Evolutionary conservation across 2,329 filamentous ascomycete species (phyloP).

Genomic region (Paradendryphiella salina): DNA sequence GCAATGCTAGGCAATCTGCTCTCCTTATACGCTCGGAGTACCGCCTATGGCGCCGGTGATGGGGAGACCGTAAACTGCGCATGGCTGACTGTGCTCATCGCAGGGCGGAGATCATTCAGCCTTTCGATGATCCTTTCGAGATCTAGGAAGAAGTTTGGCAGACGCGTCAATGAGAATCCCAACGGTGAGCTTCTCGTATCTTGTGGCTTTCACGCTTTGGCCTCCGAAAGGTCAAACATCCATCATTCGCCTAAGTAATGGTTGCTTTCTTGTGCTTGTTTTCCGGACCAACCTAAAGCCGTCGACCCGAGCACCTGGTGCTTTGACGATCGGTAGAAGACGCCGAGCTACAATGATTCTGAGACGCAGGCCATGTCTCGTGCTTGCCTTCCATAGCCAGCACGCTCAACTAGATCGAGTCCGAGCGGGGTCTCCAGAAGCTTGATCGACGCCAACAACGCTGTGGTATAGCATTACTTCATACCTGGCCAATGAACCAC

Average conservation of each 20-base stretch:
- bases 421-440: constrained; percentile 33
- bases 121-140: not conserved
- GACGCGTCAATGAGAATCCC: constrained; percentile 6
- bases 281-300: constrained; percentile 23
- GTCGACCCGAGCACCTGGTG: constrained; percentile 23
- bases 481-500: constrained; percentile 6
- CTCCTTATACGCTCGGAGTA: constrained; percentile 17
- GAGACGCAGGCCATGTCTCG: constrained; percentile 27
- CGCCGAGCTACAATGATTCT: constrained; percentile 24
- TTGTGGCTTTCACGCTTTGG: constrained; percentile 11
- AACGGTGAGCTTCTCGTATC: constrained; percentile 16
- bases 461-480: constrained; percentile 20
- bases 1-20: constrained; percentile 9
- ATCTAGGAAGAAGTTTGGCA: not conserved
- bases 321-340: constrained; percentile 26
- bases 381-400: constrained; percentile 31
- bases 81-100: constrained; percentile 21
- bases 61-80: constrained; percentile 25
- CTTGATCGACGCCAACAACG: constrained; percentile 19
- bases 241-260: constrained; percentile 18
- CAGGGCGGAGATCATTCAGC: constrained; percentile 22
- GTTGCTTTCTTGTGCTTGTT: constrained; percentile 22
- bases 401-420: constrained; percentile 21
- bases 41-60: constrained; percentile 25
- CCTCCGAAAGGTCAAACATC: constrained; percentile 21